These are phyloP conservation scores for Saccharomyces pastorianus DNA, from an alignment of 1,139 yeast species.

Conservation along the genomic window DNA sequence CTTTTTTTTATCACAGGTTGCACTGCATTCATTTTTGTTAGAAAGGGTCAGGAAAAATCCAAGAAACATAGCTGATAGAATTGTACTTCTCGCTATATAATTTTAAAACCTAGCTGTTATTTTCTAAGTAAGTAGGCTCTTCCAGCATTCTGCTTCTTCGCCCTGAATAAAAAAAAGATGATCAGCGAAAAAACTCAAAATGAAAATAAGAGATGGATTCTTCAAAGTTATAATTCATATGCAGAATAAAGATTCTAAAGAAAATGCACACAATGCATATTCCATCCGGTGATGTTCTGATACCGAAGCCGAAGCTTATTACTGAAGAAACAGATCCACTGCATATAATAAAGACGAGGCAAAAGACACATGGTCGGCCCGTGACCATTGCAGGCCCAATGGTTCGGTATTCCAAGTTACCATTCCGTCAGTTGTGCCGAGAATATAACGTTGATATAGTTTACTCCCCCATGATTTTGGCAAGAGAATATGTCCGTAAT, in stretches of 20 bases:
- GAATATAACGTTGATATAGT: conserved; percentile 73
- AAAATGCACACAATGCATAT: neutral
- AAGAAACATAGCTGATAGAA: neutral
- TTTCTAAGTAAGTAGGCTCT: neutral
- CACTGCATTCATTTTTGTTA: neutral
- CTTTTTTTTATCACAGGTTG: neutral
- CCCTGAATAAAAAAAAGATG: neutral
- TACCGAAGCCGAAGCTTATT: conserved; percentile 18
- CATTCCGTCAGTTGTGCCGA: conserved; percentile 76
- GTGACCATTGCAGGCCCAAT: conserved; percentile 79
- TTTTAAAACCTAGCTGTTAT: neutral
- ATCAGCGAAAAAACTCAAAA: neutral
- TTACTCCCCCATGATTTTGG: conserved; percentile 92
- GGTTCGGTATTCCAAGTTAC: conserved; percentile 93
- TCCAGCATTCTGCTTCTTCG: neutral
- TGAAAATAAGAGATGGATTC: neutral
- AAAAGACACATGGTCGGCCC: conserved; percentile 23
- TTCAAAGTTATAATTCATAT: neutral
- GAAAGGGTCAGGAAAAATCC: neutral
- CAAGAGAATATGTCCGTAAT: conserved; percentile 88
- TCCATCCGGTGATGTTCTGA: neutral
- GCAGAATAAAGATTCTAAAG: neutral
- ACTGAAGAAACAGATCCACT: conserved; percentile 24
- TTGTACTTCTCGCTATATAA: neutral
- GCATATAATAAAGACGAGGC: conserved; percentile 25